phyloP scores from a whole-genome alignment of 176 grass and related monocot genomes.

The Tillandsia fasciculata region DNA sequence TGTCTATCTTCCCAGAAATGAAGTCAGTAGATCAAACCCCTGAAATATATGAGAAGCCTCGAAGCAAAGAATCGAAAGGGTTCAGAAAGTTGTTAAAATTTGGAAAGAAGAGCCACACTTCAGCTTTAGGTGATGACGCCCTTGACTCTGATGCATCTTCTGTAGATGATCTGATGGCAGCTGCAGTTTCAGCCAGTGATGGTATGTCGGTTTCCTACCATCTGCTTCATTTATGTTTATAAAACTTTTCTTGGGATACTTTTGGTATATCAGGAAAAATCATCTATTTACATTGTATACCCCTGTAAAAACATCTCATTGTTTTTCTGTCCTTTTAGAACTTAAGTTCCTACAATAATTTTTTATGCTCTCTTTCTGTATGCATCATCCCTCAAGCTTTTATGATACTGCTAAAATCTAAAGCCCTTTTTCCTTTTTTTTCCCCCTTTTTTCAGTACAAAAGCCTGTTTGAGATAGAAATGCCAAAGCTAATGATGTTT shows the following conservation, averaged over 20 bases:
- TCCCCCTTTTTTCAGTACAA: too few species aligned
- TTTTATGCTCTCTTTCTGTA: too few species aligned
- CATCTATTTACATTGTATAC: not conserved
- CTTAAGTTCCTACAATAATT: too few species aligned
- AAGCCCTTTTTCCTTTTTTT: too few species aligned
- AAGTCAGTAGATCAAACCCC: conserved; percentile 33
- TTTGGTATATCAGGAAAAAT: not conserved
- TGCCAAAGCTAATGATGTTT: too few species aligned
- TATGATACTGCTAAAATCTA: too few species aligned
- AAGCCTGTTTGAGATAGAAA: too few species aligned
- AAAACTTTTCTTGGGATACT: too few species aligned
- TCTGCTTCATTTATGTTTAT: not conserved
- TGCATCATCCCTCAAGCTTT: too few species aligned
- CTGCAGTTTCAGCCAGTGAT: conserved; percentile 33
- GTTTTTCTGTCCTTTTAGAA: too few species aligned
- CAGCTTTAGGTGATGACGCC: conserved; percentile 30
- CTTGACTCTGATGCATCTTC: conserved; percentile 42
- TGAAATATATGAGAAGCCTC: conserved; percentile 27
- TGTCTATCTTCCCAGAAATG: conserved; percentile 19
- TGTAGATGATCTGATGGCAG: conserved; percentile 31
- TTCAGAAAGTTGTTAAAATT: conserved; percentile 90
- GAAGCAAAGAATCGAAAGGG: conserved; percentile 72
- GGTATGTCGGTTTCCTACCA: conserved; percentile 32
- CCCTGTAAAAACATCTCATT: too few species aligned
- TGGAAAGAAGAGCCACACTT: conserved; percentile 57